Evolutionary conservation across 805 yeast genomes (phyloP), one percentile per base, ranked within the genome.

Genomic region (Ogataea henricii): DNA sequence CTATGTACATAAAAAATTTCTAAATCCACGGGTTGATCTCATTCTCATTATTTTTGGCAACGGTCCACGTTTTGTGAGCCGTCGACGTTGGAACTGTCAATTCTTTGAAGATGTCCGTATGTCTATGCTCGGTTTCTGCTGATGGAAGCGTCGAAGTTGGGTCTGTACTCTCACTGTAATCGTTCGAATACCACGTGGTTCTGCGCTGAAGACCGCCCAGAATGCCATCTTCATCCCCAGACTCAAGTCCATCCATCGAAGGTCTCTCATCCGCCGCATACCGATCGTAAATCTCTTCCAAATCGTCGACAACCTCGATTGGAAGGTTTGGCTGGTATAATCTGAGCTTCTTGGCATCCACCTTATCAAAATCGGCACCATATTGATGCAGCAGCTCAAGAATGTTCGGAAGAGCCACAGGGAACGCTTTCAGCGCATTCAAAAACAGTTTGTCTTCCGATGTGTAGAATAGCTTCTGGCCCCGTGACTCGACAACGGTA

Each of bases 271-370:
- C 54, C 34, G 60, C 52, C 14, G 46, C 50, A 23, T 48, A 57
- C 35, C 69, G 74, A 45, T 80, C 85, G 49, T 76, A 79, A 18
- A 85, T 73, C 46, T 82, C 87, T 55, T 87, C 96, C 29, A 89
- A 68, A 45, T 79, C 81, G 60, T 89, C 96, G 47, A 85, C 67
- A 10, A 89, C 72, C 14, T 80, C 81, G 17, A 81, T 67, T 0
- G 96, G 92, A 40, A 90, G 66, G 18, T 80, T 69, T 1, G 97
- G 97, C 62, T 84, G 88, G 59, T 74, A 84, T 45, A 76, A 69
- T 47, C 72, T 70, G 16, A 86, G 78, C 43, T 82, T 76, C 17
- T 71, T 69, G 34, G 72, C 72, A 45, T 79, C 74, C 1, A 79
- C 65, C 1, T 89, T 87, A 3, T 87, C 85, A 14, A 82, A 60